A percentile compares a stretch with the other conserved stretches of the same genome.
These are phyloP conservation scores for Zea luxurians DNA, from an alignment of 176 grass and related monocot species.

Conservation along the genomic window DNA sequence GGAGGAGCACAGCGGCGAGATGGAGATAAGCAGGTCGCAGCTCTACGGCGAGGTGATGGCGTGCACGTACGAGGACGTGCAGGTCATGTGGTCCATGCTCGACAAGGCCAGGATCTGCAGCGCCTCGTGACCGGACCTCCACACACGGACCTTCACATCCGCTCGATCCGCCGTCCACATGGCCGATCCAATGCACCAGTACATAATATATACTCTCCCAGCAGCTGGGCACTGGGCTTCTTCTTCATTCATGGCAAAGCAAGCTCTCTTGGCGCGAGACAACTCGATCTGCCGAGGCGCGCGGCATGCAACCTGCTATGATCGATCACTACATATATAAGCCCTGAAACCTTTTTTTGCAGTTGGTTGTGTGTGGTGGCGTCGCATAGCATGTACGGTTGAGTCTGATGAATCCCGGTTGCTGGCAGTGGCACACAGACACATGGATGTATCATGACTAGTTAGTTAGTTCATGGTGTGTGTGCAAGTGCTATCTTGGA, in stretches of 20 bases:
- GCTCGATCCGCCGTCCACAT: too few relatives aligned
- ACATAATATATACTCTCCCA: too few relatives aligned
- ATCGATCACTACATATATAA: too few relatives aligned
- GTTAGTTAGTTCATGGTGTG: neutral
- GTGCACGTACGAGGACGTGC: slow-evolving; percentile 68
- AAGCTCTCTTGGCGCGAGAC: too few relatives aligned
- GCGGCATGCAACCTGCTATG: too few relatives aligned
- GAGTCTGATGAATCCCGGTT: slow-evolving; percentile 1
- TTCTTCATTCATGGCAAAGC: too few relatives aligned
- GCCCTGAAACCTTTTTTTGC: too few relatives aligned
- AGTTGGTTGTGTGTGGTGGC: neutral
- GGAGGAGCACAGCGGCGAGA: slow-evolving; percentile 13
- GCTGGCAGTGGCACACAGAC: neutral
- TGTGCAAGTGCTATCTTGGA: neutral
- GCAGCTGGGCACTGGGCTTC: too few relatives aligned
- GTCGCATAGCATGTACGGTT: neutral
- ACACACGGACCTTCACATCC: too few relatives aligned
- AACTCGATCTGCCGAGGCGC: too few relatives aligned
- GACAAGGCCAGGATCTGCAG: slow-evolving; percentile 51
- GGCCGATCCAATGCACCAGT: too few relatives aligned
- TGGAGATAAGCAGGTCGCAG: slow-evolving; percentile 34
- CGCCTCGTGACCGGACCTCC: slow-evolving; percentile 14
- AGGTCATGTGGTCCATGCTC: slow-evolving; percentile 74
- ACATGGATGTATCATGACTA: neutral
- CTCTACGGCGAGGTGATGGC: slow-evolving; percentile 74